These are phyloP conservation scores for Suhomyces emberorum DNA, from an alignment of 805 yeast genomes.

Conservation along the genomic window DNA sequence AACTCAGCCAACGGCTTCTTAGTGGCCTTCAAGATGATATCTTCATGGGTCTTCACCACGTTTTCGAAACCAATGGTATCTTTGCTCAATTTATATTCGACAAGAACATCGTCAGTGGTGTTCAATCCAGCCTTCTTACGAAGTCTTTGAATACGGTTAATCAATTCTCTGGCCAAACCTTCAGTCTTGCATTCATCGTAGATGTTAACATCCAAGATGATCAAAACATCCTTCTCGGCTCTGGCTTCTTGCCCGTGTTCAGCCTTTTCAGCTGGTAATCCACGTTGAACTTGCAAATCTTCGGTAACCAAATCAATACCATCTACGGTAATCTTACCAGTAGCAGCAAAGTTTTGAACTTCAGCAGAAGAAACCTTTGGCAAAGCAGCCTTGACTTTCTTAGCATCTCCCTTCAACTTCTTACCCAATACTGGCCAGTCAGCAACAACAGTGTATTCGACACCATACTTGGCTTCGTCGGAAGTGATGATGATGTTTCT, in stretches of 20 bases:
- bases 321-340: slow-evolving; percentile 79
- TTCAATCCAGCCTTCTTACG: slow-evolving; percentile 94
- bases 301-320: slow-evolving; percentile 85
- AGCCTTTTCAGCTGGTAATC: slow-evolving; percentile 66
- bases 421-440: slow-evolving; percentile 99
- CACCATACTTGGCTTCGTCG: slow-evolving; percentile 89
- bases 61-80: slow-evolving; percentile 64
- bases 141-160: slow-evolving; percentile 95
- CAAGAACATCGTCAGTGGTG: slow-evolving; percentile 91
- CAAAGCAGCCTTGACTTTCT: slow-evolving; percentile 89
- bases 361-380: slow-evolving; percentile 79
- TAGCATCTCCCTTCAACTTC: slow-evolving; percentile 91
- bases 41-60: slow-evolving; percentile 62
- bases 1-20: slow-evolving; percentile 56
- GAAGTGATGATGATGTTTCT: slow-evolving; percentile 83
- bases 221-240: slow-evolving; percentile 84
- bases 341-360: slow-evolving; percentile 67
- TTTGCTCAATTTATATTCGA: slow-evolving; percentile 67
- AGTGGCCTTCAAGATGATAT: slow-evolving; percentile 72
- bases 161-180: slow-evolving; percentile 93
- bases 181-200: slow-evolving; percentile 88
- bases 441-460: slow-evolving; percentile 89
- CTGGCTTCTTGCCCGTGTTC: slow-evolving; percentile 79
- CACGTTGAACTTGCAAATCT: slow-evolving; percentile 88
- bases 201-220: slow-evolving; percentile 82